Conservation (phyloP, 1,284 basidiomycete species). For the Fistulina hepatica region DNA sequence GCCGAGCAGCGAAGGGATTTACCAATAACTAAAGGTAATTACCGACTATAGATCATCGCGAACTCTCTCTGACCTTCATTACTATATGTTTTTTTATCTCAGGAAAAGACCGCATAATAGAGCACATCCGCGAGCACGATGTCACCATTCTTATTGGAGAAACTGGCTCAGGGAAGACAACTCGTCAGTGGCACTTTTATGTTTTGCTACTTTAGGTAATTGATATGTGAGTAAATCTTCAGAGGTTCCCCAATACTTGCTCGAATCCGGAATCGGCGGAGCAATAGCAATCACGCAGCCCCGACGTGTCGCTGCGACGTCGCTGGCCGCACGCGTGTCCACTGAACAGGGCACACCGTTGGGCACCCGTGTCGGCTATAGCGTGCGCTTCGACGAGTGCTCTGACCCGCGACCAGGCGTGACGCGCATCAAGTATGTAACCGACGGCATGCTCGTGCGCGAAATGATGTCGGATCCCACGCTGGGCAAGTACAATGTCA, state of each 20-base stretch:
- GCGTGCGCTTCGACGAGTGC: slow-evolving; percentile 92
- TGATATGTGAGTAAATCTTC: slow-evolving; percentile 20
- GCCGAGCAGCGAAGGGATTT: slow-evolving; percentile 11
- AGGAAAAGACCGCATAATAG: slow-evolving; percentile 13
- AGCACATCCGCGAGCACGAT: slow-evolving; percentile 76
- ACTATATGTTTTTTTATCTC: background rate
- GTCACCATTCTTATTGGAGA: slow-evolving; percentile 96
- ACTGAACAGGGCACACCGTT: slow-evolving; percentile 89
- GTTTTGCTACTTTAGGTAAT: slow-evolving; percentile 15
- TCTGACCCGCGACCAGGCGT: too few relatives aligned
- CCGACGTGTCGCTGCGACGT: slow-evolving; percentile 94
- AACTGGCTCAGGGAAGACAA: slow-evolving; percentile 97
- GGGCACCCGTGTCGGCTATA: slow-evolving; percentile 89
- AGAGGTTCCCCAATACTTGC: slow-evolving; percentile 75
- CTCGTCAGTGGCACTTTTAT: slow-evolving; percentile 25
- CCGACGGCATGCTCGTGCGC: slow-evolving; percentile 94
- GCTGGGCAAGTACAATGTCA: slow-evolving; percentile 85
- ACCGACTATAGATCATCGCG: too few relatives aligned
- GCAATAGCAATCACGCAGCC: slow-evolving; percentile 97
- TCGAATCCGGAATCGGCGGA: slow-evolving; percentile 63
- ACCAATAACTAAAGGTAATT: slow-evolving; percentile 13
- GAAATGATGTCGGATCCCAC: slow-evolving; percentile 97
- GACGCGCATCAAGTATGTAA: slow-evolving; percentile 98
- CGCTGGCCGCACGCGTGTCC: slow-evolving; percentile 95
- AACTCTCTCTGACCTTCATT: background rate